phyloP scores from a whole-genome alignment of 2,329 filamentous ascomycete species.

The Amylocarpus encephaloides region DNA sequence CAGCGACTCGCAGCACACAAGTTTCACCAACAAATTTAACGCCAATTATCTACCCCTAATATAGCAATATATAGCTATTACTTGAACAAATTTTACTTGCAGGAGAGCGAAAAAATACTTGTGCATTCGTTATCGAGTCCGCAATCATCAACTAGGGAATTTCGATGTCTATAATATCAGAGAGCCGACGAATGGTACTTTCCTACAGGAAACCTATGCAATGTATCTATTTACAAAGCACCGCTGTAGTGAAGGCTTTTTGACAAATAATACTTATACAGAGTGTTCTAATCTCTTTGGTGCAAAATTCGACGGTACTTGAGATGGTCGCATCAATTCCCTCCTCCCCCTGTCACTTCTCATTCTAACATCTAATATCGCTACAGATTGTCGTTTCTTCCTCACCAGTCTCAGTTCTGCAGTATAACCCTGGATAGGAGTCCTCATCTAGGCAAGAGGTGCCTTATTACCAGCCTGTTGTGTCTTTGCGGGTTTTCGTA shows the following conservation, averaged over 20 bases:
- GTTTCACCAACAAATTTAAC: neutral
- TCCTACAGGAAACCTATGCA: slow-evolving; percentile 35
- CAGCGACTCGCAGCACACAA: slow-evolving; percentile 13
- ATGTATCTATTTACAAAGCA: slow-evolving; percentile 38
- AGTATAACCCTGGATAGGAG: slow-evolving; percentile 43
- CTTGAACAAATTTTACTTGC: slow-evolving; percentile 38
- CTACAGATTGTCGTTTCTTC: slow-evolving; percentile 37
- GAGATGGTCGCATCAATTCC: slow-evolving; percentile 31
- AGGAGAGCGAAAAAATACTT: neutral
- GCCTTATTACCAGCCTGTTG: slow-evolving; percentile 33
- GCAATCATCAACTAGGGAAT: slow-evolving; percentile 16
- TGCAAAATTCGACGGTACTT: slow-evolving; percentile 35
- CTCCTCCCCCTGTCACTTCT: too few relatives aligned
- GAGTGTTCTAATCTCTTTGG: slow-evolving; percentile 37
- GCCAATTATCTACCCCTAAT: neutral
- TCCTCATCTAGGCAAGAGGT: slow-evolving; percentile 40
- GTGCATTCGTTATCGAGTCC: slow-evolving; percentile 1
- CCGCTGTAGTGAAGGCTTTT: slow-evolving; percentile 37
- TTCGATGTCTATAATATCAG: slow-evolving; percentile 45
- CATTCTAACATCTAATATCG: neutral
- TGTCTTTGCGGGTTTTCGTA: slow-evolving; percentile 40
- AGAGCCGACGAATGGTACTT: slow-evolving; percentile 29
- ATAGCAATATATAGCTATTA: slow-evolving; percentile 65
- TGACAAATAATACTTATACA: slow-evolving; percentile 37
- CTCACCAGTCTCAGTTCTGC: slow-evolving; percentile 39